A percentile compares a stretch with the other conserved stretches of the same genome.
These are phyloP conservation scores for Pachysandra terminalis DNA, from an alignment of 164 flowering plant genomes.

Conservation along the genomic window DNA sequence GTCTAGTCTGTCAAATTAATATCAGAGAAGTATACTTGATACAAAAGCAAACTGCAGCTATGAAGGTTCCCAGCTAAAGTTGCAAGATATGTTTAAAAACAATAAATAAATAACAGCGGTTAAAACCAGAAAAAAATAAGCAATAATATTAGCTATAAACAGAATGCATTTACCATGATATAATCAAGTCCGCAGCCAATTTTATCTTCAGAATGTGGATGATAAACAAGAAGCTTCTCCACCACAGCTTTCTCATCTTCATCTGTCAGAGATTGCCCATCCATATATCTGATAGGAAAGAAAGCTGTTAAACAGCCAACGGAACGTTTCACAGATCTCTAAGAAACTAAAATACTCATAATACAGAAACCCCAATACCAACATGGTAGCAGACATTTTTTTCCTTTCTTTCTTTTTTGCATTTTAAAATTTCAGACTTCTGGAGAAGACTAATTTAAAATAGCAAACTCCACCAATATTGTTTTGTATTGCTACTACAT, in stretches of 20 bases:
- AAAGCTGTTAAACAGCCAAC: conserved; percentile 14
- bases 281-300: conserved; percentile 53
- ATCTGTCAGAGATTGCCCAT: conserved; percentile 60
- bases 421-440: no score
- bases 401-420: neutral
- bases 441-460: no score
- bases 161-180: conserved; percentile 57
- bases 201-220: conserved; percentile 85
- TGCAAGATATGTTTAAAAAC: conserved; percentile 1
- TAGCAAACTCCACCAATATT: no score
- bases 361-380: neutral
- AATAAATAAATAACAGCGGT: neutral
- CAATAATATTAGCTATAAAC: neutral
- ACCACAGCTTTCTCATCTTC: conserved; percentile 74
- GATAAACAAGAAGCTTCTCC: conserved; percentile 80
- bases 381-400: neutral
- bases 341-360: neutral
- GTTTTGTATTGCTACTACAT: no score
- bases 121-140: neutral
- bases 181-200: conserved; percentile 83
- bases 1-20: neutral
- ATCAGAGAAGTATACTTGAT: neutral
- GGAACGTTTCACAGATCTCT: neutral
- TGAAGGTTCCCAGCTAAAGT: neutral
- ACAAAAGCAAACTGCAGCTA: neutral